Base-by-base conservation (phyloP, 2,329 filamentous ascomycete genomes). In the Seiridium cupressi region DNA sequence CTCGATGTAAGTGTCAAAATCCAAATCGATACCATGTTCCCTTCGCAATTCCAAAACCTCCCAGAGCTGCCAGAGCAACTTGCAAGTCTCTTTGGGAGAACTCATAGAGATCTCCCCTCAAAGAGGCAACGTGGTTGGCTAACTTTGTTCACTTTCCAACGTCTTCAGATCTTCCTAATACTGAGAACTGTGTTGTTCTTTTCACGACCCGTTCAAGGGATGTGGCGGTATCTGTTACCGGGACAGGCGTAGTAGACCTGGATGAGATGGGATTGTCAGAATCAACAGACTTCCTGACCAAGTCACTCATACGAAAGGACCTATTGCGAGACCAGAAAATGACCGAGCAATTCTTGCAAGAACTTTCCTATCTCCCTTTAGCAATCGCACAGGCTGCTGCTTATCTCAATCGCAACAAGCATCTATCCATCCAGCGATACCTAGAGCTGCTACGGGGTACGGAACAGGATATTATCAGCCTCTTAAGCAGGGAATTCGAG, bases 381-480 rank as follows among this genome's bases (percentile, higher is more conserved):
- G 76, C 74, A 10, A 78, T 78, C 26, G 68, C 65, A 1, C 72
- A 79, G 65, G 74, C 76, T 2, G 68, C 72, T 4, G 73, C 75
- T 1, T 79, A 77, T 47, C 67, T 80, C 13, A 77, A 74, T 32
- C 54, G 53, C 10, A 74, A 62, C 18, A 54, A 61, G 13, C 61
- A 26, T 26, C 18, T 66, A 4, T 32, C 69, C 1, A 55, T 75
- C 2, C 4, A 35, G 0, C 56, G 72, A 31, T 80, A 81, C 61
- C 57, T 80, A 3, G 49, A 26, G 0, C 69, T 78, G 0, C 62
- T 78, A 5, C 58, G 60, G 4, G 65, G 62, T 4, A 72, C 71
- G 0, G 67, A 77, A 5, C 18, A 76, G 11, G 66, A 75, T 9
- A 60, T 65, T 5, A 62, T 73, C 4, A 62, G 67, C 26, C 53